Percentiles rank a stretch among this genome's conserved stretches.
phyloP scores from a whole-genome alignment of 164 flowering plant species.

The Litsea cubeba region DNA sequence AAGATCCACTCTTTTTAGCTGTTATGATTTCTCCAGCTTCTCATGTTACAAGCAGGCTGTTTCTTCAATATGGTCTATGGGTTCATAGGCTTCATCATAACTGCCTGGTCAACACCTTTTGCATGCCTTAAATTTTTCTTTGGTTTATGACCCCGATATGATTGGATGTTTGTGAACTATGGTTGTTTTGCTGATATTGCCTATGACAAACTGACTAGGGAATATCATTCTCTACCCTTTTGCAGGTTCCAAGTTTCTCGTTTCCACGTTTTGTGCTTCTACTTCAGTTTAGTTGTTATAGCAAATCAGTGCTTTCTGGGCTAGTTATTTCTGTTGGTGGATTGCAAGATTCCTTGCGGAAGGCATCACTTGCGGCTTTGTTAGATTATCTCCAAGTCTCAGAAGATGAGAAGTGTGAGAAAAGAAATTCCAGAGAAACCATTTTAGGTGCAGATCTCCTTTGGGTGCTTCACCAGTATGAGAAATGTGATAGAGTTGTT shows the following conservation, averaged over 20 bases:
- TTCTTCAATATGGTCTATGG: too few species aligned
- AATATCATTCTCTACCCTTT: constrained; percentile 6
- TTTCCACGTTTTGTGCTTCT: constrained; percentile 78
- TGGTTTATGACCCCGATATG: neutral
- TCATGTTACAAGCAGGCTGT: too few species aligned
- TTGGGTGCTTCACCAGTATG: constrained; percentile 75
- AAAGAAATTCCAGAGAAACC: constrained; percentile 34
- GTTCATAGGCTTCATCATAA: neutral
- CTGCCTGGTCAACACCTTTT: neutral
- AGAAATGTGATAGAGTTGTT: constrained; percentile 80
- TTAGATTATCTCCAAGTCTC: constrained; percentile 57
- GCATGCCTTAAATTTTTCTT: neutral
- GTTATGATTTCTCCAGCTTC: too few species aligned
- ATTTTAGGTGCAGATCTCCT: constrained; percentile 57
- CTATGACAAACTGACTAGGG: neutral
- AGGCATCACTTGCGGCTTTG: constrained; percentile 68
- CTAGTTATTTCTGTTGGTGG: constrained; percentile 88
- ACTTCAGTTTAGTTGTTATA: constrained; percentile 66
- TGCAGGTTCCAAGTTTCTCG: constrained; percentile 79
- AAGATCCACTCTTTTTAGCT: too few species aligned
- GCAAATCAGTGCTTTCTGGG: constrained; percentile 74
- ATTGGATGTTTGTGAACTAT: neutral
- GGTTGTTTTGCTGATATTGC: neutral
- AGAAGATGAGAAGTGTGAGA: constrained; percentile 25
- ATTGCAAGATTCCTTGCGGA: constrained; percentile 84